Conservation (phyloP, 495 filamentous ascomycete species). For the Tuber magnatum region DNA sequence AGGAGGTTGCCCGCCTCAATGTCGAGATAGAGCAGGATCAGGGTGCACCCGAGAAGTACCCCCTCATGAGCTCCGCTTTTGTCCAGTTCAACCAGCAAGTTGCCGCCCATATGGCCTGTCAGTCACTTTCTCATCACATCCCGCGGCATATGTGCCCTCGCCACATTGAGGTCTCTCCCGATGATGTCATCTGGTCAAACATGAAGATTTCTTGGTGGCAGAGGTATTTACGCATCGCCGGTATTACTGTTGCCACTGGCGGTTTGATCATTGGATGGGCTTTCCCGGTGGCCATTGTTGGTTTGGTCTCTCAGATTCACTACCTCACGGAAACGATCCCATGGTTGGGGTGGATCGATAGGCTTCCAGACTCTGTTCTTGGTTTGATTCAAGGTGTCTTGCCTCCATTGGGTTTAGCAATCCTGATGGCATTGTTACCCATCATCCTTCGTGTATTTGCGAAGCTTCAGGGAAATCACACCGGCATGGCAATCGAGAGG, state of each 20-base stretch:
- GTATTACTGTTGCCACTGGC: conserved; percentile 58
- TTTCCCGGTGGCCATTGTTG: conserved; percentile 82
- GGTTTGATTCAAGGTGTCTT: conserved; percentile 79
- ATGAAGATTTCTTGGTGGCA: conserved; percentile 97
- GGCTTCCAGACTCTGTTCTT: conserved; percentile 55
- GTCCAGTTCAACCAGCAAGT: conserved; percentile 99
- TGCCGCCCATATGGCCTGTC: conserved; percentile 95
- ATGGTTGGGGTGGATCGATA: conserved; percentile 65
- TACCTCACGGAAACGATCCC: conserved; percentile 56
- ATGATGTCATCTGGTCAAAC: conserved; percentile 95
- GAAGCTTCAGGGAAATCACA: conserved; percentile 69
- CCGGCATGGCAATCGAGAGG: conserved; percentile 70
- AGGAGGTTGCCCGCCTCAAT: conserved; percentile 81
- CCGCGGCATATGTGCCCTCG: conserved; percentile 93
- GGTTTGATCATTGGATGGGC: conserved; percentile 86
- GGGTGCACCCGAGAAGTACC: conserved; percentile 73
- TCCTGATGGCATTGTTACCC: conserved; percentile 75
- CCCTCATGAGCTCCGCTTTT: conserved; percentile 95
- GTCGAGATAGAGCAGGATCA: conserved; percentile 91
- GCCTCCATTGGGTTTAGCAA: conserved; percentile 68
- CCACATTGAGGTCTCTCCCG: conserved; percentile 82
- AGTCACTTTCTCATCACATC: conserved; percentile 81
- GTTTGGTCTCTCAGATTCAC: conserved; percentile 66
- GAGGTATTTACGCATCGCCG: conserved; percentile 64
- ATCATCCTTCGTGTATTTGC: conserved; percentile 67